Conservation (phyloP, 2,329 filamentous ascomycete species). For the Fusarium decemcellulare region DNA sequence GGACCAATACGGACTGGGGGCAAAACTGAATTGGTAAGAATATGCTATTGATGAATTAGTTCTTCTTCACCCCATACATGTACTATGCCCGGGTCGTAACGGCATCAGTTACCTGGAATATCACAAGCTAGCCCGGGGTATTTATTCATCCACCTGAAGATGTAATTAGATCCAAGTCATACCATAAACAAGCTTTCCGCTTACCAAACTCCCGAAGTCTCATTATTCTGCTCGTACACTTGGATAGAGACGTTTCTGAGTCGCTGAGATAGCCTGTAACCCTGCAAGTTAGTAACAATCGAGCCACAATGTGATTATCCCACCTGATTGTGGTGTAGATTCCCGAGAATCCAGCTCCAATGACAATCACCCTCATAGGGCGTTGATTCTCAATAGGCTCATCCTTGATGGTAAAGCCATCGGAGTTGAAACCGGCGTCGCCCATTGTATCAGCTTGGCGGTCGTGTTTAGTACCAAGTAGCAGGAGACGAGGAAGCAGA, state of each 20-base stretch:
- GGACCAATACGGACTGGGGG: slow-evolving; percentile 23
- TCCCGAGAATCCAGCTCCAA: slow-evolving; percentile 27
- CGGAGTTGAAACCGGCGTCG: background rate
- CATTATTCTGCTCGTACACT: slow-evolving; percentile 22
- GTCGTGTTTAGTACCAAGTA: too few species aligned
- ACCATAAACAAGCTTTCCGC: background rate
- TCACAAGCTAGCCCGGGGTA: slow-evolving; percentile 29
- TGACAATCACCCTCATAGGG: slow-evolving; percentile 15
- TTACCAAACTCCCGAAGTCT: slow-evolving; percentile 20
- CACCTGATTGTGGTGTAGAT: slow-evolving; percentile 28
- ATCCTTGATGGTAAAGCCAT: slow-evolving; percentile 15
- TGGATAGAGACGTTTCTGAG: slow-evolving; percentile 20
- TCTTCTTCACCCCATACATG: background rate
- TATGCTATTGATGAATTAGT: slow-evolving; percentile 1
- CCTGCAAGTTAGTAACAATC: background rate
- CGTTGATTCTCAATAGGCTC: slow-evolving; percentile 25
- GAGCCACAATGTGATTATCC: background rate
- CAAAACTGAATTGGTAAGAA: slow-evolving; percentile 24
- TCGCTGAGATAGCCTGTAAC: slow-evolving; percentile 15
- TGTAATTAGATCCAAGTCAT: background rate
- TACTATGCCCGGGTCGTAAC: too few species aligned
- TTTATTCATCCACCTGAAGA: slow-evolving; percentile 24
- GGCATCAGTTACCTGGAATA: slow-evolving; percentile 18
- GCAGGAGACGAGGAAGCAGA: too few species aligned
- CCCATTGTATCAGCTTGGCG: too few species aligned